Evolutionary conservation across 2,329 filamentous ascomycete genomes (phyloP).

Genomic region (Lizonia empirigonia): DNA sequence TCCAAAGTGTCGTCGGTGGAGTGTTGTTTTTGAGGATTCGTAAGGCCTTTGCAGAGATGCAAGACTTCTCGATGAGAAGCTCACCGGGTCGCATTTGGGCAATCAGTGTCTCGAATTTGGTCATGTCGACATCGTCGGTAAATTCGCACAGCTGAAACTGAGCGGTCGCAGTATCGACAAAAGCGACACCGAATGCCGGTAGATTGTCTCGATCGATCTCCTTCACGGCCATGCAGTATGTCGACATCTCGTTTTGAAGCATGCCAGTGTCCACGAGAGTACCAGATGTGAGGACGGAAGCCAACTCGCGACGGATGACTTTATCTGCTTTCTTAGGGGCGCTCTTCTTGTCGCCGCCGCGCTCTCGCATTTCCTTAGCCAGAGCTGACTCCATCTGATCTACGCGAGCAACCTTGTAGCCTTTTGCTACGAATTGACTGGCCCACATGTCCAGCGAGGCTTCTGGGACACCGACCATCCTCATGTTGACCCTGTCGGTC

Average conservation of each 20-base stretch:
- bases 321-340: conserved; percentile 71
- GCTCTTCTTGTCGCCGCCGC: conserved; percentile 66
- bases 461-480: conserved; percentile 98
- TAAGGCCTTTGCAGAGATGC: conserved; percentile 82
- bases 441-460: conserved; percentile 96
- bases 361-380: conserved; percentile 98
- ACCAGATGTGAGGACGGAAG: conserved; percentile 87
- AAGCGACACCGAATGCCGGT: conserved; percentile 88
- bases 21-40: conserved; percentile 97
- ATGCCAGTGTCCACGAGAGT: conserved; percentile 95
- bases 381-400: conserved; percentile 96
- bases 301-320: conserved; percentile 87
- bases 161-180: conserved; percentile 93
- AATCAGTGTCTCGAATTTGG: conserved; percentile 95
- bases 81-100: conserved; percentile 91
- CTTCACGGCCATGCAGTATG: conserved; percentile 94
- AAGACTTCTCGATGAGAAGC: conserved; percentile 81
- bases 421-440: conserved; percentile 97
- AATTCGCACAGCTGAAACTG: conserved; percentile 95
- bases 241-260: conserved; percentile 97
- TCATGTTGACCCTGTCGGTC: conserved; percentile 98
- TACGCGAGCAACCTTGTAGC: conserved; percentile 94
- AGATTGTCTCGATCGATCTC: conserved; percentile 68
- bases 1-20: conserved; percentile 91
- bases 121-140: conserved; percentile 87